A percentile compares a stretch with the other conserved stretches of the same genome.
Conservation (phyloP, 441 rosid species). For the Macaranga tanarius region DNA sequence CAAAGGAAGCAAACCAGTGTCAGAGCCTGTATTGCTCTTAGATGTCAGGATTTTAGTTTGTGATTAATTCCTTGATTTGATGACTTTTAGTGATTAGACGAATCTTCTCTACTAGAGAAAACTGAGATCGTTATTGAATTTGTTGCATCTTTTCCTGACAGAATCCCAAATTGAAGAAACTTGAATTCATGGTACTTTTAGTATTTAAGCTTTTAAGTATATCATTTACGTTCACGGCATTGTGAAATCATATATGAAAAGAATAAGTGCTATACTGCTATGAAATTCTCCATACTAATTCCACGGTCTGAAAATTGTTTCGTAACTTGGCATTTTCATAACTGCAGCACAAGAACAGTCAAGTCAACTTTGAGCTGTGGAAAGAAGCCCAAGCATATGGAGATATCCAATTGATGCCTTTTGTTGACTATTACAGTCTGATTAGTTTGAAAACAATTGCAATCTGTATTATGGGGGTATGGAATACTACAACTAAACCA, state of each 20-base stretch:
- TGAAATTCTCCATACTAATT: not conserved
- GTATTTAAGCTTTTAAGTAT: not conserved
- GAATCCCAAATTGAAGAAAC: not conserved
- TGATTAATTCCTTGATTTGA: no score
- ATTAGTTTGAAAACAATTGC: constrained; percentile 84
- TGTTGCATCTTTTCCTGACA: not conserved
- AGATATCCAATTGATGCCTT: constrained; percentile 90
- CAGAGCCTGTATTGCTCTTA: not conserved
- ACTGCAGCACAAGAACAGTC: constrained; percentile 62
- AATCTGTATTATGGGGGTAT: constrained; percentile 86
- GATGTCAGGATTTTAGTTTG: no score
- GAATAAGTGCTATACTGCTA: no score
- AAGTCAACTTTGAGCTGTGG: constrained; percentile 84
- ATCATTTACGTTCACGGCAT: not conserved
- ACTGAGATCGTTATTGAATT: not conserved
- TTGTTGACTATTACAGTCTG: constrained; percentile 83
- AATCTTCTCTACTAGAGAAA: not conserved
- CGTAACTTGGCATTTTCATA: constrained; percentile 15
- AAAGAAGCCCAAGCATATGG: constrained; percentile 82
- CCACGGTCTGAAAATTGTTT: constrained; percentile 12
- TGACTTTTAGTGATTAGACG: not conserved
- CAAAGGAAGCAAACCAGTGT: not conserved
- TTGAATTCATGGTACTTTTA: not conserved
- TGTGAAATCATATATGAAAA: not conserved
- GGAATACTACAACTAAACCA: constrained; percentile 5